A percentile compares a stretch with the other conserved stretches of the same genome.
Conservation (phyloP, 495 filamentous ascomycete genomes). For the Amorphotheca resinae region DNA sequence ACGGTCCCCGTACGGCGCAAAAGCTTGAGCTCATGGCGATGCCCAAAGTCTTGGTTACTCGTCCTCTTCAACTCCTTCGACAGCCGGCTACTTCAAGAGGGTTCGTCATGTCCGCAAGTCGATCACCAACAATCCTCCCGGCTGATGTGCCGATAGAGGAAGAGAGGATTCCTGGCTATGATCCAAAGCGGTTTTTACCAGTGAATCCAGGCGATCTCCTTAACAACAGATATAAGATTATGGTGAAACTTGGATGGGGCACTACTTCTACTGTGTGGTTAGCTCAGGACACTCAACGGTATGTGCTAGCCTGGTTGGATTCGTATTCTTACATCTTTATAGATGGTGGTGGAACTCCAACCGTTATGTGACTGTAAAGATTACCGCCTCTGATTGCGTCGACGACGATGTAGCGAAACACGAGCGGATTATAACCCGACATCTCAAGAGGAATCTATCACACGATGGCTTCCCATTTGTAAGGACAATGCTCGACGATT, state of each 20-base stretch:
- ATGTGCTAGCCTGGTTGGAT: constrained; percentile 5
- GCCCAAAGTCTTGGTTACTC: not conserved
- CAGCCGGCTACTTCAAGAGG: not conserved
- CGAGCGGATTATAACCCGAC: constrained; percentile 28
- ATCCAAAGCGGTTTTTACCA: constrained; percentile 31
- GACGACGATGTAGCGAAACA: constrained; percentile 22
- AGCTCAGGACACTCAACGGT: constrained; percentile 24
- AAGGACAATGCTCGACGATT: constrained; percentile 25
- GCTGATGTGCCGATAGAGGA: constrained; percentile 17
- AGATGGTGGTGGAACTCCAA: constrained; percentile 24
- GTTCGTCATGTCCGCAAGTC: constrained; percentile 1
- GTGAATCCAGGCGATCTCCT: constrained; percentile 31
- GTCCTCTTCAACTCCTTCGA: not conserved
- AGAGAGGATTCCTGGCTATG: constrained; percentile 22
- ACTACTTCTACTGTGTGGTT: constrained; percentile 32
- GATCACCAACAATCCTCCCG: constrained; percentile 8
- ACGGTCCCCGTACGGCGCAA: not conserved
- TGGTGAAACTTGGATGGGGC: constrained; percentile 34
- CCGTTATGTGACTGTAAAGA: constrained; percentile 31
- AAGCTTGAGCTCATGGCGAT: not conserved
- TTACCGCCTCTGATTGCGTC: constrained; percentile 18
- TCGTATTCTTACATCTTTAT: constrained; percentile 14
- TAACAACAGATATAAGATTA: constrained; percentile 27
- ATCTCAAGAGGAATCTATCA: constrained; percentile 26
- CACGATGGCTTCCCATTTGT: constrained; percentile 27